A percentile compares a stretch with the other conserved stretches of the same genome.
phyloP scores from a whole-genome alignment of 192 early-diverging fungal genomes.

The Backusella parvicylindrica region DNA sequence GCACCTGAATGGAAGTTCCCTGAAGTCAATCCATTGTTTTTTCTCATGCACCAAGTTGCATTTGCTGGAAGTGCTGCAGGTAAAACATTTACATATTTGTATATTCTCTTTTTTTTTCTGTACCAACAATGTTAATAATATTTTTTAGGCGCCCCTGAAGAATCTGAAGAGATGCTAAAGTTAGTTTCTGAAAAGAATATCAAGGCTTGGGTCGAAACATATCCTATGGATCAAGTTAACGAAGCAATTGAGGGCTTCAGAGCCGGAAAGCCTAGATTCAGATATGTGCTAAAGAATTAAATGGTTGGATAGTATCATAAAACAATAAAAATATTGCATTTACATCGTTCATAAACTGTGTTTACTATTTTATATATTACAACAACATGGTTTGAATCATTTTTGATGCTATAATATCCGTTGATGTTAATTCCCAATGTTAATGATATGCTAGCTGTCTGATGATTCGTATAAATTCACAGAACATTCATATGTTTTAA shows the following conservation, averaged over 20 bases:
- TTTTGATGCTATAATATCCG: too few species aligned
- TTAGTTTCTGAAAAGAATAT: conserved; percentile 56
- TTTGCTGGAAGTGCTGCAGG: not conserved
- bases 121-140: not conserved
- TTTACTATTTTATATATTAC: too few species aligned
- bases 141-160: conserved; percentile 25
- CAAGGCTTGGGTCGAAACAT: conserved; percentile 48
- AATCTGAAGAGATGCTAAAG: conserved; percentile 56
- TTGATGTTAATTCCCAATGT: too few species aligned
- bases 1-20: not conserved
- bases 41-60: not conserved
- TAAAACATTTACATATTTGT: not conserved
- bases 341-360: too few species aligned
- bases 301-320: too few species aligned
- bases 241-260: conserved; percentile 60
- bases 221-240: conserved; percentile 59
- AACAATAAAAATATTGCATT: too few species aligned
- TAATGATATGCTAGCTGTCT: too few species aligned
- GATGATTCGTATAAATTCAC: too few species aligned
- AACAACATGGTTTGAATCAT: too few species aligned
- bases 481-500: too few species aligned
- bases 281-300: conserved; percentile 68
- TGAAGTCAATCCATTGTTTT: not conserved
- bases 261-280: conserved; percentile 61
- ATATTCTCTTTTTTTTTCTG: not conserved